Evolutionary conservation across 768 basidiomycete genomes (phyloP).

Genomic region (Suillus cothurnatus): DNA sequence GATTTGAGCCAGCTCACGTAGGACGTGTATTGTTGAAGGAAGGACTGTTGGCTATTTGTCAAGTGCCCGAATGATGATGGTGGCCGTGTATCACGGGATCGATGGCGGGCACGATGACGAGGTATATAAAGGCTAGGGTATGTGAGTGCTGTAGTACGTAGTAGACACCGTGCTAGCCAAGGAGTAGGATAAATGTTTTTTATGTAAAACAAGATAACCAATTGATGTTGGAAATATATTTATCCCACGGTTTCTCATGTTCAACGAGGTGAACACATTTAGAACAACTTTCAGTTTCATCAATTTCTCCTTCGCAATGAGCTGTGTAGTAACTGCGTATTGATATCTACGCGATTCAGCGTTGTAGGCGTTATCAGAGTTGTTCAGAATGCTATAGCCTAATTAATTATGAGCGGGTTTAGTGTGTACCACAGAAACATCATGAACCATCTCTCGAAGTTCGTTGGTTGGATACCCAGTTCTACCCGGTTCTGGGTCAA

Average conservation of each 20-base stretch:
- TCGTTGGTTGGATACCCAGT: not conserved
- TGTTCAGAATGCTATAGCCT: not conserved
- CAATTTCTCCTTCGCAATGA: not conserved
- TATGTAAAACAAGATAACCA: slow-evolving; percentile 12
- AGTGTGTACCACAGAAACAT: too few species aligned
- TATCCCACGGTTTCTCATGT: not conserved
- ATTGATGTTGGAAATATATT: not conserved
- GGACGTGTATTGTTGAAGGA: not conserved
- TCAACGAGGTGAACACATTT: too few species aligned
- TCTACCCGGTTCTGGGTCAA: not conserved
- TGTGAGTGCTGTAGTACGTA: not conserved
- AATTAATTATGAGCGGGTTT: too few species aligned
- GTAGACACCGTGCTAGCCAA: not conserved
- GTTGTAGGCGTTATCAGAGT: not conserved
- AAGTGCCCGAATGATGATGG: not conserved
- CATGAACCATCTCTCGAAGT: not conserved
- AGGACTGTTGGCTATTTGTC: not conserved
- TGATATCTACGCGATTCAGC: not conserved
- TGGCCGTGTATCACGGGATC: not conserved
- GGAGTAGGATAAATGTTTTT: slow-evolving; percentile 7
- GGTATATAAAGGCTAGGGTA: slow-evolving; percentile 3
- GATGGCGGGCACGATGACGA: slow-evolving; percentile 4
- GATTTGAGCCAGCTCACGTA: slow-evolving; percentile 11
- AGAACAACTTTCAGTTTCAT: not conserved
- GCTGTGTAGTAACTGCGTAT: not conserved